A percentile compares a stretch with the other conserved stretches of the same genome.
These are phyloP conservation scores for Chrysanthemum seticuspe DNA, from an alignment of 129 eudicot genomes.

Conservation along the genomic window DNA sequence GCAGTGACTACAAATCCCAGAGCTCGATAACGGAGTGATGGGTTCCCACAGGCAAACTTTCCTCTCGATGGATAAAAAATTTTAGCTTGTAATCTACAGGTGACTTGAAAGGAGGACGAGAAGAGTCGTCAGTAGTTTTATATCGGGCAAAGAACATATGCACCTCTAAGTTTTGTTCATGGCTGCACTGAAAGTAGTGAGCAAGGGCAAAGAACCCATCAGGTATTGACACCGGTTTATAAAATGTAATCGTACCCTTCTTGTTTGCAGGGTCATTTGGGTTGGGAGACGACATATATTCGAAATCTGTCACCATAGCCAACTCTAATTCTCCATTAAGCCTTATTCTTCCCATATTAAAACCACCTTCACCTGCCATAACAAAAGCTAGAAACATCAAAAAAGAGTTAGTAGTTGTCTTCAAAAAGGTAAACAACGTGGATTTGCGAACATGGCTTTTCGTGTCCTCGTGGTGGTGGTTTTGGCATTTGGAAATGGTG, in stretches of 20 bases:
- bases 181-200: conserved; percentile 65
- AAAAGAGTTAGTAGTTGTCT: too few relatives aligned
- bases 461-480: too few relatives aligned
- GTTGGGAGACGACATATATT: conserved; percentile 45
- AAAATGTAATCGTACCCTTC: conserved; percentile 53
- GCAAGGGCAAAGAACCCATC: conserved; percentile 71
- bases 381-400: too few relatives aligned
- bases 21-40: conserved; percentile 69
- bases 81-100: conserved; percentile 57
- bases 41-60: conserved; percentile 70
- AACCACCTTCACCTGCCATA: background rate
- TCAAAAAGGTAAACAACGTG: too few relatives aligned
- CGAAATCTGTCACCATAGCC: conserved; percentile 44
- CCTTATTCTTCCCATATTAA: conserved; percentile 65
- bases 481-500: too few relatives aligned
- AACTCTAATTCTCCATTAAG: conserved; percentile 74
- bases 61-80: conserved; percentile 38
- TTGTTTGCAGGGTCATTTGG: conserved; percentile 21
- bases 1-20: conserved; percentile 35
- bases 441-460: too few relatives aligned
- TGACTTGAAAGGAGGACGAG: conserved; percentile 33
- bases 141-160: conserved; percentile 36
- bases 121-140: conserved; percentile 2
- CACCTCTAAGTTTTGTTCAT: conserved; percentile 52
- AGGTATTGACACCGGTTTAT: conserved; percentile 68